Conservation (phyloP, 2,329 filamentous ascomycete species). For the Fusarium nodosum region DNA sequence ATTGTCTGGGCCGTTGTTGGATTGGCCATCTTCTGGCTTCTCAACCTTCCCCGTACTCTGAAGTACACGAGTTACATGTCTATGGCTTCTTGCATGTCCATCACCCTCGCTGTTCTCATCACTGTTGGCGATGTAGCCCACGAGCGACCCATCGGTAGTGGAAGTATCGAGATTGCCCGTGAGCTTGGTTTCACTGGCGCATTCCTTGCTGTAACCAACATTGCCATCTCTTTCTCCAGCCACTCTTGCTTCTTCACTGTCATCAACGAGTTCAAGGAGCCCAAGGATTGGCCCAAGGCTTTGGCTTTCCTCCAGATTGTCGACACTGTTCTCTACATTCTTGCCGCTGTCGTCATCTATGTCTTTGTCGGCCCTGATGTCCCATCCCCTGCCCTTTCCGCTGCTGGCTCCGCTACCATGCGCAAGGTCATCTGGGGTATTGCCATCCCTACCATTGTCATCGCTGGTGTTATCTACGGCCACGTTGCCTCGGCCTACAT, state of each 20-base stretch:
- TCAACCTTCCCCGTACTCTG: constrained; percentile 73
- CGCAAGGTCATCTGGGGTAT: constrained; percentile 77
- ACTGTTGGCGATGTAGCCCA: constrained; percentile 74
- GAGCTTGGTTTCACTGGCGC: constrained; percentile 64
- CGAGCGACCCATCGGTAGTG: constrained; percentile 55
- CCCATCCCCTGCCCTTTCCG: constrained; percentile 74
- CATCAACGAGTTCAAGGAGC: constrained; percentile 73
- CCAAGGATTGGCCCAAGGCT: constrained; percentile 58
- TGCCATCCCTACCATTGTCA: constrained; percentile 74
- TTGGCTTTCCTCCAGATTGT: constrained; percentile 68
- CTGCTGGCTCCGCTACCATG: constrained; percentile 65
- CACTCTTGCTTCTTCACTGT: constrained; percentile 78
- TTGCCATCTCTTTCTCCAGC: constrained; percentile 74
- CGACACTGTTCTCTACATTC: constrained; percentile 73
- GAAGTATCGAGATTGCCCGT: constrained; percentile 52
- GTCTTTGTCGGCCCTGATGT: constrained; percentile 73
- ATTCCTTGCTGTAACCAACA: constrained; percentile 72
- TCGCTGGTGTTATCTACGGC: constrained; percentile 78
- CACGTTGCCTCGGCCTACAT: constrained; percentile 76
- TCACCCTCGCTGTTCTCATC: constrained; percentile 72
- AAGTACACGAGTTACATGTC: constrained; percentile 73
- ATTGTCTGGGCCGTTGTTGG: constrained; percentile 74
- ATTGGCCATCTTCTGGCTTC: constrained; percentile 68
- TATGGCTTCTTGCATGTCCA: constrained; percentile 72
- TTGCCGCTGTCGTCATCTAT: constrained; percentile 77